Conservation (phyloP, 805 yeast genomes). For the Suhomyces sp. region DNA sequence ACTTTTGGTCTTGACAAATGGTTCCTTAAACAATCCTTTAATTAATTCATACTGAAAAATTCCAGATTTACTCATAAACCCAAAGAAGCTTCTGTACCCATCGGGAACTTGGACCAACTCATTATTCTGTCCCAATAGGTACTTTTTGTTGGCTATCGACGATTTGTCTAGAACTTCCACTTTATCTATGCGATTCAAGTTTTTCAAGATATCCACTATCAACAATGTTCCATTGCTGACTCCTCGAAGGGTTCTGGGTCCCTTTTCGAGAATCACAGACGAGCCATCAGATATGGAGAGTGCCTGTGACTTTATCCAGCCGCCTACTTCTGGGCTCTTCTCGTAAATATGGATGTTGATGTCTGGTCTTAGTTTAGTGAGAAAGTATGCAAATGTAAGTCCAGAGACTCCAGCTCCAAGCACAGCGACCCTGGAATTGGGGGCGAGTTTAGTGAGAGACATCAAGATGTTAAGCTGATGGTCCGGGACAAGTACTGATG, state of each 20-base stretch:
- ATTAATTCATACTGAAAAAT: slow-evolving; percentile 43
- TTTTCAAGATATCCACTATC: slow-evolving; percentile 57
- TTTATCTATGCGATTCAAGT: slow-evolving; percentile 47
- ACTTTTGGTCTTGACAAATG: slow-evolving; percentile 35
- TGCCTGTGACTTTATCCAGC: slow-evolving; percentile 65
- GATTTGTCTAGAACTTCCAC: slow-evolving; percentile 57
- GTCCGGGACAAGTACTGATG: too few relatives aligned
- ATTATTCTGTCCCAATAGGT: slow-evolving; percentile 49
- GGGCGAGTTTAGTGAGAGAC: slow-evolving; percentile 19
- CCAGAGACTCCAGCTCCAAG: slow-evolving; percentile 92
- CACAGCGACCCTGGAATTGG: slow-evolving; percentile 57
- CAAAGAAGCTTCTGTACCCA: slow-evolving; percentile 26
- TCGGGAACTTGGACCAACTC: slow-evolving; percentile 57
- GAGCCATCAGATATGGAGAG: slow-evolving; percentile 23
- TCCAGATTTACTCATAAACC: slow-evolving; percentile 40
- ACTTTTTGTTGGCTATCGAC: slow-evolving; percentile 72
- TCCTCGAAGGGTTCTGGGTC: slow-evolving; percentile 89
- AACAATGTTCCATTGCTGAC: slow-evolving; percentile 74
- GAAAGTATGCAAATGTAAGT: slow-evolving; percentile 66
- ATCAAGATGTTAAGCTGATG: too few relatives aligned
- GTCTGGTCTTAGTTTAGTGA: slow-evolving; percentile 76
- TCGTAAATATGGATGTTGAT: slow-evolving; percentile 65
- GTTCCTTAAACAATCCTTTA: slow-evolving; percentile 50
- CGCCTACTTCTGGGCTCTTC: slow-evolving; percentile 58
- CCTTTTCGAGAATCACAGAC: slow-evolving; percentile 62